A percentile compares a stretch with the other conserved stretches of the same genome.
Conservation (phyloP, 2,329 filamentous ascomycete species). For the Ilyonectria destructans region DNA sequence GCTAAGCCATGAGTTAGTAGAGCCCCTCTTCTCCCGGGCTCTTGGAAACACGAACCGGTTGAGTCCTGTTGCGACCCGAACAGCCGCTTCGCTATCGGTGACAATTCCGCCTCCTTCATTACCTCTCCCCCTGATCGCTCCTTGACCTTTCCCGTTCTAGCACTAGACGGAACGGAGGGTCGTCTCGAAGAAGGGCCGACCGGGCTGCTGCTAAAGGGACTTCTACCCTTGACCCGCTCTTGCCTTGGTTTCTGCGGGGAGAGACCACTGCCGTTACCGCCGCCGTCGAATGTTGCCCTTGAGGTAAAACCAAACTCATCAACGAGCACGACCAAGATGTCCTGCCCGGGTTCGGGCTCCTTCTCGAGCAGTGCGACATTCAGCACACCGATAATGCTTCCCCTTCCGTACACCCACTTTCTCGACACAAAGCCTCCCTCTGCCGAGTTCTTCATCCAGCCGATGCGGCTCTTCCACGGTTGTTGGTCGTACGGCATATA, state of each 20-base stretch:
- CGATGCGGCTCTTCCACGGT: constrained; percentile 25
- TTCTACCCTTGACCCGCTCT: not conserved
- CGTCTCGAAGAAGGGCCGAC: constrained; percentile 1
- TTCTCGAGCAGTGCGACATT: not conserved
- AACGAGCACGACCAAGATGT: not conserved
- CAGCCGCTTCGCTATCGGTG: not conserved
- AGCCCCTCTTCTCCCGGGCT: too few species aligned
- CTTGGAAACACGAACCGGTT: not conserved
- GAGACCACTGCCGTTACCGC: not conserved
- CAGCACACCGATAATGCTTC: not conserved
- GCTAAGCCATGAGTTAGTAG: too few species aligned
- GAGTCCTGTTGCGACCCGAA: not conserved
- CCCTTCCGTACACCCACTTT: constrained; percentile 18
- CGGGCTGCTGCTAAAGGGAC: not conserved
- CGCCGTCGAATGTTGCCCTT: not conserved
- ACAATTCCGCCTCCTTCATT: not conserved
- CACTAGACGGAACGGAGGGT: not conserved
- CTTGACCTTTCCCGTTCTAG: not conserved
- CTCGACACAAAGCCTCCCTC: constrained; percentile 25
- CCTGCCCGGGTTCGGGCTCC: not conserved
- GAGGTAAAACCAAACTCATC: constrained; percentile 3
- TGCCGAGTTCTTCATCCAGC: constrained; percentile 24
- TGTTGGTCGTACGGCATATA: constrained; percentile 34
- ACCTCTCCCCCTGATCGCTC: not conserved
- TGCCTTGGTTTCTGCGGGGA: not conserved